Percentiles rank a stretch among this genome's conserved stretches.
Conservation (phyloP, 78 protist genomes). For the Monocercomonoides exilis region DNA sequence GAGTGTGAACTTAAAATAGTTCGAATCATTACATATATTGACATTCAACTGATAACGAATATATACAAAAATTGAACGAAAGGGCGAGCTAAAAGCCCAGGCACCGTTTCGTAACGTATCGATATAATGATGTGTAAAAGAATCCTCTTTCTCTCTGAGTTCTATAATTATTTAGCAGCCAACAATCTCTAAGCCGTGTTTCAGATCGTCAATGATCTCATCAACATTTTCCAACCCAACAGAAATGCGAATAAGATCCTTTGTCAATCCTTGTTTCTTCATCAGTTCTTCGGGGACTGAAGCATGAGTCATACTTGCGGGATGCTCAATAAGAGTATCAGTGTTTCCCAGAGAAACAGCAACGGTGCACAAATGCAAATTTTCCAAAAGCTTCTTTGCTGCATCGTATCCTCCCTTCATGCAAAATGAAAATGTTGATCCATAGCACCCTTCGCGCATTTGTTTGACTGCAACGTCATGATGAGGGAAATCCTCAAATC, state of each 20-base stretch:
- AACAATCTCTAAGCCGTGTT: constrained; percentile 15
- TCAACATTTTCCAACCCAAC: constrained; percentile 30
- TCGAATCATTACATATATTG: too few species aligned
- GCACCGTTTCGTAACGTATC: too few species aligned
- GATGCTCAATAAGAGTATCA: not conserved
- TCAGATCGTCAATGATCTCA: constrained; percentile 30
- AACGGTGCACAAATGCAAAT: not conserved
- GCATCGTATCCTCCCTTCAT: constrained; percentile 25
- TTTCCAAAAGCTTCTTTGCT: not conserved
- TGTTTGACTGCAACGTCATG: constrained; percentile 58
- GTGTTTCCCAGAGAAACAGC: constrained; percentile 2
- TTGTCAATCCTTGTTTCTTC: not conserved
- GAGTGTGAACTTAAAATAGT: too few species aligned
- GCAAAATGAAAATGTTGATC: constrained; percentile 23
- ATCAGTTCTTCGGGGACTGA: constrained; percentile 49
- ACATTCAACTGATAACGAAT: too few species aligned
- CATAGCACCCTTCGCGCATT: constrained; percentile 36
- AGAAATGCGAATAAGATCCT: constrained; percentile 25
- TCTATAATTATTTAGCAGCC: too few species aligned
- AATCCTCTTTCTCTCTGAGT: too few species aligned
- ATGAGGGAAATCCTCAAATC: constrained; percentile 64
- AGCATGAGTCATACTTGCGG: constrained; percentile 68
- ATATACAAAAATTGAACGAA: too few species aligned
- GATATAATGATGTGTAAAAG: too few species aligned
- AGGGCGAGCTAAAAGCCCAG: too few species aligned